A percentile compares a stretch with the other conserved stretches of the same genome.
phyloP scores from a whole-genome alignment of 352 stramenopile genomes.

The Phytophthora hybrid region DNA sequence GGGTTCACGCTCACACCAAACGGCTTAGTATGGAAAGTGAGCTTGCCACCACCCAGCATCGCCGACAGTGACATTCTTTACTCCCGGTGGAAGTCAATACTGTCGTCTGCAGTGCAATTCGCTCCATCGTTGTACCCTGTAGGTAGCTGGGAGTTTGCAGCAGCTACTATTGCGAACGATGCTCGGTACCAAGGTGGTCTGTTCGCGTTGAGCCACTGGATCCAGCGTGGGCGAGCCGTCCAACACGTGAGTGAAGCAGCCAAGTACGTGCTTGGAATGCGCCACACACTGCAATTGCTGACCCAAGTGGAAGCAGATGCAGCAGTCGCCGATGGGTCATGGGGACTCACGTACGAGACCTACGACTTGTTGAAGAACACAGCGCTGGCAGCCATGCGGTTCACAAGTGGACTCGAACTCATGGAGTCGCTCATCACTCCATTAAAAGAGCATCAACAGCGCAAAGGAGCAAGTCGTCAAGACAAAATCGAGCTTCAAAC shows the following conservation, averaged over 20 bases:
- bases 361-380: constrained; percentile 67
- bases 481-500: constrained; percentile 17
- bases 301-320: constrained; percentile 31
- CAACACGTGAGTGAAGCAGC: constrained; percentile 38
- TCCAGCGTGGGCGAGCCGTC: constrained; percentile 38
- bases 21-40: constrained; percentile 60
- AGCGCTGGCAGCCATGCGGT: constrained; percentile 53
- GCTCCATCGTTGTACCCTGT: constrained; percentile 26
- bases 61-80: constrained; percentile 22
- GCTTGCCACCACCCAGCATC: constrained; percentile 15
- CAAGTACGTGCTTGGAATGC: constrained; percentile 46
- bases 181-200: constrained; percentile 58
- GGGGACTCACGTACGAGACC: constrained; percentile 52
- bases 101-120: constrained; percentile 10
- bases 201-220: constrained; percentile 52
- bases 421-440: constrained; percentile 20
- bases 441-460: constrained; percentile 20
- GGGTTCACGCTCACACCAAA: constrained; percentile 50
- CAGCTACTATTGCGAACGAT: constrained; percentile 58
- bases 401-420: constrained; percentile 41
- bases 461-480: constrained; percentile 20
- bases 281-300: constrained; percentile 35
- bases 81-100: constrained; percentile 25
- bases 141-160: constrained; percentile 69
- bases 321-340: constrained; percentile 18